These are phyloP conservation scores for Amanita phalloides DNA, from an alignment of 768 basidiomycete species.

Conservation along the genomic window DNA sequence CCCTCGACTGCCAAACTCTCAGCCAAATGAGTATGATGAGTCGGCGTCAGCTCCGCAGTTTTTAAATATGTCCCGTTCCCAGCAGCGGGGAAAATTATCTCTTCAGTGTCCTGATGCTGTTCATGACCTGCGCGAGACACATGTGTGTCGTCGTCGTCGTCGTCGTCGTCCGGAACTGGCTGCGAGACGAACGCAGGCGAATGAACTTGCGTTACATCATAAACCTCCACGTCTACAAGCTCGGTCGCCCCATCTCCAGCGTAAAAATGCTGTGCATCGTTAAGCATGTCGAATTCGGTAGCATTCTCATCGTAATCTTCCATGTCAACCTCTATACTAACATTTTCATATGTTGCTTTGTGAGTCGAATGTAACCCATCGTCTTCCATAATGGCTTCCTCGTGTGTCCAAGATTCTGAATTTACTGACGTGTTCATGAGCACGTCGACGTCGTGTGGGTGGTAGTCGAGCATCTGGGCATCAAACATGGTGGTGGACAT, in stretches of 20 bases:
- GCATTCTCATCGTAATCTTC: slow-evolving; percentile 36
- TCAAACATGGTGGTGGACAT: slow-evolving; percentile 38
- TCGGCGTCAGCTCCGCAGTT: background rate
- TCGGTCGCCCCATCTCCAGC: slow-evolving; percentile 18
- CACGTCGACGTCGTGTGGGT: slow-evolving; percentile 43
- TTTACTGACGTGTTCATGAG: slow-evolving; percentile 37
- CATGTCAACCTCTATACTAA: slow-evolving; percentile 59
- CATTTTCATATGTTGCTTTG: slow-evolving; percentile 15
- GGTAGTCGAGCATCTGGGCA: slow-evolving; percentile 55
- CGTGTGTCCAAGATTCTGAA: slow-evolving; percentile 40
- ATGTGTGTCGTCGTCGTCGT: background rate
- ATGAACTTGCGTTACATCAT: slow-evolving; percentile 26
- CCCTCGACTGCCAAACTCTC: background rate
- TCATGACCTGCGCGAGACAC: background rate
- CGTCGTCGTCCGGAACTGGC: background rate
- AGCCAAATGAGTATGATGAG: background rate
- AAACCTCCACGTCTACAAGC: slow-evolving; percentile 37
- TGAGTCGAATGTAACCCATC: slow-evolving; percentile 22
- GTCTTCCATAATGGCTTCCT: slow-evolving; percentile 52
- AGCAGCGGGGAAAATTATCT: background rate
- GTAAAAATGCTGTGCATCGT: slow-evolving; percentile 20
- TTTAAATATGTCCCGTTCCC: background rate
- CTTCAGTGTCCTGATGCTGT: background rate
- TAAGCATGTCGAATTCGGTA: slow-evolving; percentile 48
- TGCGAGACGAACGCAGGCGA: slow-evolving; percentile 11